A percentile compares a stretch with the other conserved stretches of the same genome.
phyloP scores from a whole-genome alignment of 2,329 filamentous ascomycete genomes.

The Xylaria digitata region DNA sequence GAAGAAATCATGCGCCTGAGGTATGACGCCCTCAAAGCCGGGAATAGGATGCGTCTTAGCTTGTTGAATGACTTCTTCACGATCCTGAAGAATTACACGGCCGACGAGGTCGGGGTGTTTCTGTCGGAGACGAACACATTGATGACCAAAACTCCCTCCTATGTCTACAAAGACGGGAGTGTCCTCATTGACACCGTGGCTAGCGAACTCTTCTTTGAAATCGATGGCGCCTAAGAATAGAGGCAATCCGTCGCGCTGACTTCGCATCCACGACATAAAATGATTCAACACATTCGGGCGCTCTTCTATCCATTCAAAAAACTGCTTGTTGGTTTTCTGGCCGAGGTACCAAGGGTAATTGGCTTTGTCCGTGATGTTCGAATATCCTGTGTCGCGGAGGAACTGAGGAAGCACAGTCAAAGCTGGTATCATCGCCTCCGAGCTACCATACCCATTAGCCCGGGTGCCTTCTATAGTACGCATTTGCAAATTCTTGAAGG shows the following conservation, averaged over 20 bases:
- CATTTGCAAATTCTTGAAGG: too few species aligned
- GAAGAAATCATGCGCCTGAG: conserved; percentile 34
- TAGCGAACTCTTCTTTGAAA: conserved; percentile 35
- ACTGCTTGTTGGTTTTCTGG: conserved; percentile 25
- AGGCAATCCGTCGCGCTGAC: conserved; percentile 34
- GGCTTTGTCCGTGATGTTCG: conserved; percentile 19
- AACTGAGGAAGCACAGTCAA: conserved; percentile 36
- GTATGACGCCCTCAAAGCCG: conserved; percentile 38
- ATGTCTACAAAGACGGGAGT: conserved; percentile 42
- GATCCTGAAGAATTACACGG: conserved; percentile 41
- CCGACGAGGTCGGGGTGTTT: conserved; percentile 33
- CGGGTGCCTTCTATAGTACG: not conserved
- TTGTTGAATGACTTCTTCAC: conserved; percentile 29
- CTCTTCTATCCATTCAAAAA: conserved; percentile 35
- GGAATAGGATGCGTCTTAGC: conserved; percentile 26
- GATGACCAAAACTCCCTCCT: conserved; percentile 36
- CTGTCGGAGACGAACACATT: conserved; percentile 35
- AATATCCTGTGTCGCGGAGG: conserved; percentile 34
- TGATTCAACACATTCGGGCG: conserved; percentile 26
- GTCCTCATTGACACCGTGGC: not conserved
- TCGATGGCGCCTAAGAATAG: conserved; percentile 38
- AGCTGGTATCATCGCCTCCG: conserved; percentile 24
- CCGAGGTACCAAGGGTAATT: conserved; percentile 37
- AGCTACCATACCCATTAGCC: conserved; percentile 11
- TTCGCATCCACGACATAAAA: conserved; percentile 38